Conservation (phyloP, 2,329 filamentous ascomycete genomes). For the Emergomyces africanus region DNA sequence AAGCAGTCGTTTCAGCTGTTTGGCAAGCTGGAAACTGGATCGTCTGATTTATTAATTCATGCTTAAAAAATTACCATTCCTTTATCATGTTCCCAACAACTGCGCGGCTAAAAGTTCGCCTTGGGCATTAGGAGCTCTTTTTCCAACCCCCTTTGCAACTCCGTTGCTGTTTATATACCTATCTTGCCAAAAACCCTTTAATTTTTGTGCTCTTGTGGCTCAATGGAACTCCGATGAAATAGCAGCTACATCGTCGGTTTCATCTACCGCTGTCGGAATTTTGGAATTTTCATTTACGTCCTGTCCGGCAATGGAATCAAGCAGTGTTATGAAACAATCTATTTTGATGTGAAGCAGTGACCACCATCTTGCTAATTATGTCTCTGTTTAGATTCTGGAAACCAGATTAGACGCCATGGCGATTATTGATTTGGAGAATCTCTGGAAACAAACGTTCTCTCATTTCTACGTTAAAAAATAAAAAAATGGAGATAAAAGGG, state of each 20-base stretch:
- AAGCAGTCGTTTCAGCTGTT: background rate
- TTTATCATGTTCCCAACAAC: background rate
- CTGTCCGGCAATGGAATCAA: background rate
- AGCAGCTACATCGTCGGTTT: background rate
- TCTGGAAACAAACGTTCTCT: background rate
- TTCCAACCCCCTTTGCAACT: background rate
- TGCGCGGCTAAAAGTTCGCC: background rate
- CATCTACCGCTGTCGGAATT: background rate
- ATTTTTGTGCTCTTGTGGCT: background rate
- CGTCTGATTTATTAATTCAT: background rate
- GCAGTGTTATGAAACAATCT: background rate
- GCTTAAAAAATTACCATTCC: background rate
- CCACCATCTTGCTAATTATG: background rate
- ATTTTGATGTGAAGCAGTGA: background rate
- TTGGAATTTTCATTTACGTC: background rate
- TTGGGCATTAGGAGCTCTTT: background rate
- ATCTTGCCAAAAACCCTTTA: background rate
- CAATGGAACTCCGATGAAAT: background rate
- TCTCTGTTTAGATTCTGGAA: background rate
- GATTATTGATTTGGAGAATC: background rate
- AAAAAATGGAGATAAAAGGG: background rate
- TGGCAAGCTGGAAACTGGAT: background rate
- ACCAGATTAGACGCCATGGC: background rate
- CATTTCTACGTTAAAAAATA: background rate
- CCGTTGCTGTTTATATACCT: background rate